Evolutionary conservation across 192 early-diverging fungal species (phyloP), one percentile per base, ranked within the genome.

Genomic region (Backusella liffmaniae): DNA sequence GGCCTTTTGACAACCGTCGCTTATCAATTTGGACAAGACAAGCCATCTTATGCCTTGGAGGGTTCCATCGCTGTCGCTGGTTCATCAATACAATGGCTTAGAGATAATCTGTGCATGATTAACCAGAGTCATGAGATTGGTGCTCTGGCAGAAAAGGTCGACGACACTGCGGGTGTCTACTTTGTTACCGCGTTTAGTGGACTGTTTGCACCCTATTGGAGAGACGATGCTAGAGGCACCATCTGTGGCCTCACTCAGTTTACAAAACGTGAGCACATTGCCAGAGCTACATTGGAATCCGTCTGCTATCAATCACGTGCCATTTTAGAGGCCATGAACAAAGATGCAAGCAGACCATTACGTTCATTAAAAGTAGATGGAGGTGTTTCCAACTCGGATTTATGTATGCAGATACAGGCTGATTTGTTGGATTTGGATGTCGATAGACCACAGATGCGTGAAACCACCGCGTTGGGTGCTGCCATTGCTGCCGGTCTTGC

Each of bases 161-260:
- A 87, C 21, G 89, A 95, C 74, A 96, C 91, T 18, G 94, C 92
- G 44, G 96, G 93, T 49, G 94, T 98, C 42, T 96, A 96, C 80
- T 98, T 98, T 91, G 95, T 98, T 39, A 95, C 96, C 0, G 96
- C 96, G 0, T 97, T 98, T 80, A 91, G 90, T 46, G 96, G 96
- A 0, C 88, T 98, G 21, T 97, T 94, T 88, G 96, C 96, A 13
- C 96, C 96, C 3, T 94, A 98, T 83, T 98, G 96, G 96, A 84
- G 94, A 39, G 90, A 92, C 53, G 96, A 97, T 83, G 96, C 95
- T 21, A 90, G 95, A 49, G 95, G 93, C 34, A 89, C 88, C 73
- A 92, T 98, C 36, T 87, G 92, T 73, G 96, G 96, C 7, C 83
- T 98, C 56, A 97, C 96, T 0, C 94, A 95, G 77, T 96, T 91